Evolutionary conservation across 2,329 filamentous ascomycete species (phyloP), one percentile per base, ranked within the genome.

Genomic region (Penicillium sp.): DNA sequence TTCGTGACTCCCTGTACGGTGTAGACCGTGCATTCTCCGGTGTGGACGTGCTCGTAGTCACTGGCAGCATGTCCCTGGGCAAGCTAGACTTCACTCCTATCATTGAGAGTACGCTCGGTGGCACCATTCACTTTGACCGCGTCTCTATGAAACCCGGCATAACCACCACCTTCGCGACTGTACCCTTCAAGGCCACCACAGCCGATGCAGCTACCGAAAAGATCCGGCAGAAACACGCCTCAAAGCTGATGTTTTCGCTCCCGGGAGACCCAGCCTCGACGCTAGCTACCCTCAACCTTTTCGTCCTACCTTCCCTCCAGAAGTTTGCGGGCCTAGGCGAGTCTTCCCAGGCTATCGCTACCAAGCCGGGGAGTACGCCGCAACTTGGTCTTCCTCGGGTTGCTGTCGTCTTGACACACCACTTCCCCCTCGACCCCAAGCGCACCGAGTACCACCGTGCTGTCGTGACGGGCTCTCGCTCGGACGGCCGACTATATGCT

Each of bases 81-180:
- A 91, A 97, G 70, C 81, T 95, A 4, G 93, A 97, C 68, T 81
- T 97, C 10, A 97, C 97, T 66, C 89, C 91, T 0, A 96, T 90
- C 0, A 87, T 97, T 60, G 91, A 96, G 72, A 83, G 82, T 1
- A 35, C 9, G 9, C 79, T 97, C 1, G 88, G 88, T 49, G 91
- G 93, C 4, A 90, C 84, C 0, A 95, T 97, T 57, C 91, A 96
- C 69, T 97, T 98, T 60, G 91, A 91, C 17, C 84, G 91, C 3
- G 91, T 97, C 5, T 80, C 84, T 47, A 96, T 98, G 90, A 97
- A 97, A 73, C 93, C 91, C 0, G 93, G 91, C 3, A 97, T 96
- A 69, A 91, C 91, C 2, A 95, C 89, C 0, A 97, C 93, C 0
- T 98, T 97, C 68, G 91, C 91, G 2, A 95, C 88, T 0, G 79